Evolutionary conservation across 805 yeast genomes (phyloP).

Genomic region (Wickerhamiella spandovensis): DNA sequence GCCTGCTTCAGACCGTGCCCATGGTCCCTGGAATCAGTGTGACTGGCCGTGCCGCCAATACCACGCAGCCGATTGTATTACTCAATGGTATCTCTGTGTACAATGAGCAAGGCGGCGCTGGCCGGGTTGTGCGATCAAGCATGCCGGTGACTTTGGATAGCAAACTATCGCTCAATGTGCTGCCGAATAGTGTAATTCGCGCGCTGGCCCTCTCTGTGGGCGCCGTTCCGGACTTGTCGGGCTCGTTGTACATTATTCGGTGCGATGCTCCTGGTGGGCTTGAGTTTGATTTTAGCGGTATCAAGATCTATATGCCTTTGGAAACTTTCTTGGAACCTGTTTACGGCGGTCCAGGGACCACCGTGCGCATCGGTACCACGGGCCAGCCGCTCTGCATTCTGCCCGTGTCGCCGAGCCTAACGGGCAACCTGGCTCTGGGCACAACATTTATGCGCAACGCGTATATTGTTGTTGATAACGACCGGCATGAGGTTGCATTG

Average conservation of each 20-base stretch:
- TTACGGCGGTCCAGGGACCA: conserved; percentile 5
- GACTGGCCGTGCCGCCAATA: neutral
- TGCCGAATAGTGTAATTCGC: conserved; percentile 26
- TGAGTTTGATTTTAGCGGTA: conserved; percentile 39
- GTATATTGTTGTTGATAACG: conserved; percentile 56
- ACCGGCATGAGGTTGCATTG: conserved; percentile 39
- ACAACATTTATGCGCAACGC: conserved; percentile 52
- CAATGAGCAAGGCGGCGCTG: neutral
- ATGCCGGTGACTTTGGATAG: conserved; percentile 35
- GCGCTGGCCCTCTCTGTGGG: conserved; percentile 24
- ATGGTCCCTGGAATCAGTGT: conserved; percentile 23
- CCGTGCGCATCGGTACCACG: conserved; percentile 14
- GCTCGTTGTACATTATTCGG: conserved; percentile 27
- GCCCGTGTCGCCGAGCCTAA: conserved; percentile 18
- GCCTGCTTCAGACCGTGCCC: conserved; percentile 25
- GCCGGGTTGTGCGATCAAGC: conserved; percentile 1
- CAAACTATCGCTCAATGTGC: conserved; percentile 34
- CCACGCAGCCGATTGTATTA: conserved; percentile 2
- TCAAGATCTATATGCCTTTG: conserved; percentile 34
- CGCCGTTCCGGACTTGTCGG: conserved; percentile 24
- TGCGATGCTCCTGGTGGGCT: conserved; percentile 28
- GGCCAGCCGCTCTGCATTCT: conserved; percentile 18
- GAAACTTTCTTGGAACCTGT: conserved; percentile 15
- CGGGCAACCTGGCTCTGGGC: conserved; percentile 36
- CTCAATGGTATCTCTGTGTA: conserved; percentile 7